A percentile compares a stretch with the other conserved stretches of the same genome.
These are phyloP conservation scores for Sequoiadendron giganteum DNA, from an alignment of 75 land plant species.

Conservation along the genomic window DNA sequence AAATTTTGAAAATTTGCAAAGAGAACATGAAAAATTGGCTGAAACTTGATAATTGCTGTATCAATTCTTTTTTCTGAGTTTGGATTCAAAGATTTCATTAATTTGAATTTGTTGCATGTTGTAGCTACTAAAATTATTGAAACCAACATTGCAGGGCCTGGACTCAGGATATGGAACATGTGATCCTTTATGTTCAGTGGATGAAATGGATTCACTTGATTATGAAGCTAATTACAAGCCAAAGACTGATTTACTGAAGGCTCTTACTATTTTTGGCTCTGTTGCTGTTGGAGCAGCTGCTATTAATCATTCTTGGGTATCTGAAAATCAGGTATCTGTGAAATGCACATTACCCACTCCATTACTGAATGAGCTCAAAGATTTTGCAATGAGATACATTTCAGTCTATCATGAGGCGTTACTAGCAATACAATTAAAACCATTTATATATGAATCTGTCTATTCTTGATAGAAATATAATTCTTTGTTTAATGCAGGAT, in stretches of 20 bases:
- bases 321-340: conserved; percentile 80
- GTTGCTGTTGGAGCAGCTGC: conserved; percentile 62
- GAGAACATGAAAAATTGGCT: background rate
- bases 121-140: background rate
- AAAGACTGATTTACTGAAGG: conserved; percentile 86
- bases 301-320: conserved; percentile 97
- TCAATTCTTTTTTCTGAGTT: background rate
- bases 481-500: conserved; percentile 55
- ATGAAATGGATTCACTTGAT: conserved; percentile 85
- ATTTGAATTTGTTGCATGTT: background rate
- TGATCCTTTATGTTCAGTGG: conserved; percentile 97
- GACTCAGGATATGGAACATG: conserved; percentile 52
- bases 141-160: conserved; percentile 22
- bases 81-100: background rate
- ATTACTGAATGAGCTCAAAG: background rate
- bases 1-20: background rate
- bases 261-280: conserved; percentile 64
- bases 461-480: background rate
- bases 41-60: background rate
- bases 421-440: background rate
- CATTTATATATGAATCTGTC: background rate
- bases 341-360: background rate
- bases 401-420: background rate
- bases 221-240: conserved; percentile 81
- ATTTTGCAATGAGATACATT: background rate